Percentiles rank a stretch among this genome's conserved stretches.
These are phyloP conservation scores for Salvia miltiorrhiza DNA, from an alignment of 257 asterid species.

Conservation along the genomic window DNA sequence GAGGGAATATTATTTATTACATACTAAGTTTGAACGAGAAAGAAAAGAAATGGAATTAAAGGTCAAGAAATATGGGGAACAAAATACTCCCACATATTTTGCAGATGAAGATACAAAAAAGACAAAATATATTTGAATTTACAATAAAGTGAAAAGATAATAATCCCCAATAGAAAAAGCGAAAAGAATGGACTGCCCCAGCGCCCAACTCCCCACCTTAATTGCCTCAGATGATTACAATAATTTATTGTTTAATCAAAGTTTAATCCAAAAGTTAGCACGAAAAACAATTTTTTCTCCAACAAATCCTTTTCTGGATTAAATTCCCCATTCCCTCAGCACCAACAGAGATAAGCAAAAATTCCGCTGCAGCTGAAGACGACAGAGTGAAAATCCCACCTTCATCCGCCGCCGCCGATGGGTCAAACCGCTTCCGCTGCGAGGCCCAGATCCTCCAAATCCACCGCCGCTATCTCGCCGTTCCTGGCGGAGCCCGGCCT, in stretches of 20 bases:
- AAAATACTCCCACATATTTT: neutral
- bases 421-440: slow-evolving; percentile 65
- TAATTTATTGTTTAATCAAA: neutral
- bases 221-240: neutral
- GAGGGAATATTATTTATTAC: no score
- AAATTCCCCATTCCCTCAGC: slow-evolving; percentile 20
- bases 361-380: slow-evolving; percentile 3
- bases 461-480: slow-evolving; percentile 24
- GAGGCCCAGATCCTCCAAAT: slow-evolving; percentile 29
- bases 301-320: neutral
- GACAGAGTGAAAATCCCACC: neutral
- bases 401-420: slow-evolving; percentile 39
- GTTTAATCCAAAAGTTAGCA: slow-evolving; percentile 17
- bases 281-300: slow-evolving; percentile 9
- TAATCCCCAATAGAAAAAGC: neutral
- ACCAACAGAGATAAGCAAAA: neutral
- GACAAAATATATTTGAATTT: neutral
- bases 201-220: slow-evolving; percentile 5
- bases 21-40: neutral
- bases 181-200: neutral
- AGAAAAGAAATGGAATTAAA: neutral
- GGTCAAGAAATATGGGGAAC: neutral
- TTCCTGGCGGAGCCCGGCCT: slow-evolving; percentile 6
- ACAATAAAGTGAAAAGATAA: neutral
- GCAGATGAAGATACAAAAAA: neutral